Conservation (phyloP, 2,329 filamentous ascomycete species). For the Claviceps africana region DNA sequence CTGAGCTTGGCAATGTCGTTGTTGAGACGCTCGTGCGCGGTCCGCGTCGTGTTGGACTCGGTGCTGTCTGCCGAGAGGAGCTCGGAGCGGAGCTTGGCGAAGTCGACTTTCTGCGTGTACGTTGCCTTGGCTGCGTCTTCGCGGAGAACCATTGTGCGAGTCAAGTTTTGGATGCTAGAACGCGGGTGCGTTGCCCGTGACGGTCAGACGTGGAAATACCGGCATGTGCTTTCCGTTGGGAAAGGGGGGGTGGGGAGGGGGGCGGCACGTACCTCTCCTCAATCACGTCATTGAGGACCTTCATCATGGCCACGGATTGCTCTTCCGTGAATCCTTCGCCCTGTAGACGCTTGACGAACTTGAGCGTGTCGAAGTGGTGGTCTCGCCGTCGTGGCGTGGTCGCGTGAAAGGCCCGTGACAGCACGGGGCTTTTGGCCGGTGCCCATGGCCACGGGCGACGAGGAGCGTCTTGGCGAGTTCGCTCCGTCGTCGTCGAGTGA, state of each 20-base stretch:
- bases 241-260: not conserved
- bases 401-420: conserved; percentile 49
- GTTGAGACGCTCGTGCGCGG: conserved; percentile 79
- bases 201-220: not conserved
- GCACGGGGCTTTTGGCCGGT: conserved; percentile 9
- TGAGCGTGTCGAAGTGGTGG: conserved; percentile 96
- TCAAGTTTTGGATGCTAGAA: conserved; percentile 80
- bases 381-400: conserved; percentile 49
- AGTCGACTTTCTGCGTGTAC: conserved; percentile 86
- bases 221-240: too few relatives aligned
- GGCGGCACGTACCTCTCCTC: conserved; percentile 69
- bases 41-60: conserved; percentile 75
- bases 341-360: conserved; percentile 84
- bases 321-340: conserved; percentile 90
- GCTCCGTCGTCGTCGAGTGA: not conserved
- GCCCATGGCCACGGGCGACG: conserved; percentile 3
- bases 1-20: conserved; percentile 94
- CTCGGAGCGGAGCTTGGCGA: conserved; percentile 90
- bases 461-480: not conserved
- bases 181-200: not conserved
- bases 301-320: conserved; percentile 97
- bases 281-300: conserved; percentile 88
- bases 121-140: conserved; percentile 78
- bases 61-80: conserved; percentile 83
- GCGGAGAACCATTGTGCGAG: conserved; percentile 91